These are phyloP conservation scores for Cordyceps farinosa DNA, from an alignment of 2,329 filamentous ascomycete species.

Conservation along the genomic window DNA sequence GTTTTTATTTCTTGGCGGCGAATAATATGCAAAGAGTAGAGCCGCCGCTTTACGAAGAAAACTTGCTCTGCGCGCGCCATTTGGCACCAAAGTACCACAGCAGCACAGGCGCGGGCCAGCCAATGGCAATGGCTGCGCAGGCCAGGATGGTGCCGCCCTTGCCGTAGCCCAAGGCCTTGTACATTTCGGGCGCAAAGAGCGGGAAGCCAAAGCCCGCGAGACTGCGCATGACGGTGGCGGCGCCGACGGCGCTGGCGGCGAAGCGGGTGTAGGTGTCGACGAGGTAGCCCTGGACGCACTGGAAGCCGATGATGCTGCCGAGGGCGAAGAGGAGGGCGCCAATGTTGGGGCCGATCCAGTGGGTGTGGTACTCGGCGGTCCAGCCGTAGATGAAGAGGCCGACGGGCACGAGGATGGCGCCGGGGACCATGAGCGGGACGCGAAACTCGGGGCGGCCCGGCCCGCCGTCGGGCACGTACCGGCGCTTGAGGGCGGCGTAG, in stretches of 20 bases:
- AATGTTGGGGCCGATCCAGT: constrained; percentile 45
- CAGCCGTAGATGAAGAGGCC: constrained; percentile 46
- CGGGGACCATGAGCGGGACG: constrained; percentile 40
- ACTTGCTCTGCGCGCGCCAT: constrained; percentile 33
- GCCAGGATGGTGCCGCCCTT: constrained; percentile 43
- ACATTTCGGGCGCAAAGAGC: constrained; percentile 47
- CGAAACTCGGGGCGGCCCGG: constrained; percentile 41
- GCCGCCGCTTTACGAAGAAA: constrained; percentile 14
- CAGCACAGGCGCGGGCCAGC: constrained; percentile 40
- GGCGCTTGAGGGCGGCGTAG: constrained; percentile 41
- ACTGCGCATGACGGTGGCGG: constrained; percentile 42
- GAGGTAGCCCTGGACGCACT: constrained; percentile 45
- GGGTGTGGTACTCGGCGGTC: constrained; percentile 39
- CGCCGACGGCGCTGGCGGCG: constrained; percentile 44
- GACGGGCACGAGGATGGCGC: constrained; percentile 38
- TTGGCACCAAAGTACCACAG: constrained; percentile 43
- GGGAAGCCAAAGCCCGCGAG: constrained; percentile 51
- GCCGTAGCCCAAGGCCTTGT: constrained; percentile 39
- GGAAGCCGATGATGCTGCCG: constrained; percentile 40
- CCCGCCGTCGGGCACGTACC: constrained; percentile 33
- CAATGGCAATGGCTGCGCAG: constrained; percentile 37
- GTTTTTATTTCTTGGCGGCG: background rate
- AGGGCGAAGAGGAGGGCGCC: constrained; percentile 38
- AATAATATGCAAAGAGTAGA: background rate
- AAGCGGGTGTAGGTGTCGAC: constrained; percentile 46